Conservation (phyloP, 2,329 filamentous ascomycete species). For the Nakataea oryzae region DNA sequence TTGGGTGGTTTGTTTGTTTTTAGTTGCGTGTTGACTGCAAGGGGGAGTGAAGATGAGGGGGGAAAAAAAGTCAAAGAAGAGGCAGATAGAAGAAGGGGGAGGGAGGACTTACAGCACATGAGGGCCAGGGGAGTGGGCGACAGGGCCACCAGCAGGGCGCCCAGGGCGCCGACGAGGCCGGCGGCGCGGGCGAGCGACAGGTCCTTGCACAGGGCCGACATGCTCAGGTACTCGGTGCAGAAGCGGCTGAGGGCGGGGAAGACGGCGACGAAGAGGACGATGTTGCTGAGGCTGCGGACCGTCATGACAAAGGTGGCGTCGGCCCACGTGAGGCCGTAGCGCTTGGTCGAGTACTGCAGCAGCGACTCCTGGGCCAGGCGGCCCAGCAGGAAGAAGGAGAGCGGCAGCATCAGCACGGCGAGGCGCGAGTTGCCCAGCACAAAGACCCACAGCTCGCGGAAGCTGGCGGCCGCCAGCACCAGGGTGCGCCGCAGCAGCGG, state of each 20-base stretch:
- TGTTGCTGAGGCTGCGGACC: slow-evolving; percentile 23
- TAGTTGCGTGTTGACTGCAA: neutral
- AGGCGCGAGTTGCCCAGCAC: slow-evolving; percentile 26
- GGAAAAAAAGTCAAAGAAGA: neutral
- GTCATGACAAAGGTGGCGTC: slow-evolving; percentile 30
- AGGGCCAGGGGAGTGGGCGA: slow-evolving; percentile 24
- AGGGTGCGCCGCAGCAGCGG: neutral
- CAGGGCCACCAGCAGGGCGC: slow-evolving; percentile 25
- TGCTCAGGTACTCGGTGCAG: slow-evolving; percentile 19
- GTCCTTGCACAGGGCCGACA: slow-evolving; percentile 25
- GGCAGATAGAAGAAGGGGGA: neutral
- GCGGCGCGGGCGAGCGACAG: slow-evolving; percentile 26
- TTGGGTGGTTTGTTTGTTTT: neutral
- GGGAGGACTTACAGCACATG: slow-evolving; percentile 8
- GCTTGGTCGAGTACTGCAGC: slow-evolving; percentile 41
- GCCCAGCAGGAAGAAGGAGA: slow-evolving; percentile 19
- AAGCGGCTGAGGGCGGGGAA: slow-evolving; percentile 23
- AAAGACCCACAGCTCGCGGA: slow-evolving; percentile 26
- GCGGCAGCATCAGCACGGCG: slow-evolving; percentile 25
- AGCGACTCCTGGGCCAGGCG: slow-evolving; percentile 26
- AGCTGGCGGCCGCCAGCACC: neutral
- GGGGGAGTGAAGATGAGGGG: neutral
- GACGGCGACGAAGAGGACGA: slow-evolving; percentile 25
- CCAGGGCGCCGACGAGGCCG: slow-evolving; percentile 17
- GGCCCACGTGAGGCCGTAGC: slow-evolving; percentile 38